phyloP scores from a whole-genome alignment of 306 rosid genomes.

The Castanospermum australe region DNA sequence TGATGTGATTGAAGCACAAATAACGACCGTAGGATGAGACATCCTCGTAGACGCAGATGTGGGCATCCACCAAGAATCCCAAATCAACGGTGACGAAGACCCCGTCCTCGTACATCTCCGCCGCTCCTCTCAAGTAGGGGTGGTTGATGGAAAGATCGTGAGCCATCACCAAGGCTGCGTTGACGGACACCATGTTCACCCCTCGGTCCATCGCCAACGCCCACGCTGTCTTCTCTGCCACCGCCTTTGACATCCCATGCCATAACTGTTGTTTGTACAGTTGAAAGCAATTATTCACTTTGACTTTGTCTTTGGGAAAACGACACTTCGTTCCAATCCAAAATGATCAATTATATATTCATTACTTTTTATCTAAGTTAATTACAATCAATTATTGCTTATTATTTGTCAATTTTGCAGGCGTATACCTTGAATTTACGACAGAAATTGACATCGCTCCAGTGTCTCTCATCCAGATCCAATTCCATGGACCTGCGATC shows the following conservation, averaged over 20 bases:
- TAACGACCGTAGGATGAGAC: constrained; percentile 90
- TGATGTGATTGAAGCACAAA: constrained; percentile 67
- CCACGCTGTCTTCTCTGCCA: constrained; percentile 83
- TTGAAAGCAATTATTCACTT: background rate
- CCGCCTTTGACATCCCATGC: constrained; percentile 89
- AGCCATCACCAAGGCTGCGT: constrained; percentile 50
- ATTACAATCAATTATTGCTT: background rate
- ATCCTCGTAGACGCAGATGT: constrained; percentile 66
- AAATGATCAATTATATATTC: background rate
- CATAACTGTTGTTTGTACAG: constrained; percentile 52
- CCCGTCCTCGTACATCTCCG: constrained; percentile 93
- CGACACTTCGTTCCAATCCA: background rate
- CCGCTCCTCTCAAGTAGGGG: constrained; percentile 87
- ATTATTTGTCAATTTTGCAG: background rate
- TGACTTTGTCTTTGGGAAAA: background rate
- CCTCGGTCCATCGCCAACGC: constrained; percentile 93
- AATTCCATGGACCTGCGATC: constrained; percentile 49
- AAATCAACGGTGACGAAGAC: constrained; percentile 79
- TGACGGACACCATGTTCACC: constrained; percentile 73
- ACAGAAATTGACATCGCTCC: constrained; percentile 79
- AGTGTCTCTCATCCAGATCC: constrained; percentile 70
- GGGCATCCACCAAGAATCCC: constrained; percentile 59
- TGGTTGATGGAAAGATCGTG: constrained; percentile 48
- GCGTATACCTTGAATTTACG: constrained; percentile 77
- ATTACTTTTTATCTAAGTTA: background rate